phyloP scores from a whole-genome alignment of 768 basidiomycete species.

The Boletus patriciae region DNA sequence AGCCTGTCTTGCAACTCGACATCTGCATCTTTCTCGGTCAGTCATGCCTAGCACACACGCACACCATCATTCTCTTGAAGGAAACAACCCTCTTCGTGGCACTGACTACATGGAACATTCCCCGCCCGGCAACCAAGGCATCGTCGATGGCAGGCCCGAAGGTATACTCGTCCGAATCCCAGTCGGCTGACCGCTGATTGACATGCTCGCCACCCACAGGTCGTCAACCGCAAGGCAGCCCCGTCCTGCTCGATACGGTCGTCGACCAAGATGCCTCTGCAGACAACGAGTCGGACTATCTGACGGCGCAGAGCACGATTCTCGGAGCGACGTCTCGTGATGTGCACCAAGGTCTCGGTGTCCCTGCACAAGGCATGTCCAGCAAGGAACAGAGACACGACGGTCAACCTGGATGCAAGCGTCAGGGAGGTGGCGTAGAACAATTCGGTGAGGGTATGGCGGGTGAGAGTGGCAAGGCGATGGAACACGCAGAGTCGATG shows the following conservation, averaged over 20 bases:
- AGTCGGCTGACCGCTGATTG: not conserved
- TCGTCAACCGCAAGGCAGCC: slow-evolving; percentile 12
- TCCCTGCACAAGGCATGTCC: slow-evolving; percentile 34
- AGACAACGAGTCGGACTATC: slow-evolving; percentile 8
- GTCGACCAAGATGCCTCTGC: slow-evolving; percentile 35
- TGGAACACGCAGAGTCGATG: slow-evolving; percentile 1
- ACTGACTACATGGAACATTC: slow-evolving; percentile 19
- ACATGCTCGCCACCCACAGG: slow-evolving; percentile 3
- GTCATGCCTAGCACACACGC: slow-evolving; percentile 13
- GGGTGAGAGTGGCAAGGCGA: not conserved
- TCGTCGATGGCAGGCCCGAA: slow-evolving; percentile 23
- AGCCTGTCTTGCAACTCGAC: too few species aligned
- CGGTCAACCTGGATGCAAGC: slow-evolving; percentile 33
- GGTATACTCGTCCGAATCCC: not conserved
- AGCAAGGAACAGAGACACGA: slow-evolving; percentile 38
- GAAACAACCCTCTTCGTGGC: slow-evolving; percentile 14
- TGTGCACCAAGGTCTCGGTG: slow-evolving; percentile 32
- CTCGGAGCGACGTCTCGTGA: slow-evolving; percentile 37
- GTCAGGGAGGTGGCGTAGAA: slow-evolving; percentile 18
- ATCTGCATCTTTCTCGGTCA: not conserved
- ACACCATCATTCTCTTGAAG: slow-evolving; percentile 23
- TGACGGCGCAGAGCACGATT: slow-evolving; percentile 22
- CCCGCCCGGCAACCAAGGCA: slow-evolving; percentile 14
- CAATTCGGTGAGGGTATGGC: slow-evolving; percentile 14
- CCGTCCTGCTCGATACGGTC: slow-evolving; percentile 29